Base-by-base conservation (phyloP, 2,329 filamentous ascomycete genomes). In the Aplosporella prunicola region DNA sequence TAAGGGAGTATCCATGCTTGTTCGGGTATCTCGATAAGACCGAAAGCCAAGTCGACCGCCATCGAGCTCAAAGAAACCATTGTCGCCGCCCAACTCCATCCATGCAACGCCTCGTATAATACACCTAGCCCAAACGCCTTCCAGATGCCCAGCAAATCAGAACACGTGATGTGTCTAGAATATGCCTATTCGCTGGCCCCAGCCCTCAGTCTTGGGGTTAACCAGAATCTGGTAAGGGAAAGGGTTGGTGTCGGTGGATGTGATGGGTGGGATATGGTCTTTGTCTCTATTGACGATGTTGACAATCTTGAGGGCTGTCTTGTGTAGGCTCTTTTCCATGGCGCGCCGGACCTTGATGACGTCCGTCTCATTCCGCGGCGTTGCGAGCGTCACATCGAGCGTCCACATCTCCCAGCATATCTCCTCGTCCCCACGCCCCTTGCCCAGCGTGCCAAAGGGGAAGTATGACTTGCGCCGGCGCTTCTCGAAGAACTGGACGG, bases 371-470 rank as follows among this genome's bases (percentile, higher is more conserved):
- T 85, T 94, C 53, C 82, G 71, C 20, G 89, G 88, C 50, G 86
- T 87, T 8, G 87, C 85, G 39, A 95, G 78, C n/a, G 87, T 93
- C 34, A 96, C 83, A 60, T 93, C 85, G 47, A 98, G 66, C 29
- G 83, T 86, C 91, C 91, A 98, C 53, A 78, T 79, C 69, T 96
- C 91, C 91, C 91, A 98, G 59, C 87, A 93, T 13, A 95, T 78
- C 59, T 95, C 88, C 58, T 96, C 88, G 47, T 95, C 89, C 16
- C 77, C 81, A 51, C 78, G 80, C 16, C 11, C 39, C 27, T 40
- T 40, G 32, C 32, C 38, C 32, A 40, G 20, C 9, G 23, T 32
- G 61, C 74, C 65, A 48, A 87, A 81, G 60, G 84, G 69, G 47
- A 68, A 80, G 58, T 83, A 88, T 2, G 76, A 73, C 68, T 88